phyloP scores from a whole-genome alignment of 345 rosid genomes.

The Cardamine chenopodiifolia region DNA sequence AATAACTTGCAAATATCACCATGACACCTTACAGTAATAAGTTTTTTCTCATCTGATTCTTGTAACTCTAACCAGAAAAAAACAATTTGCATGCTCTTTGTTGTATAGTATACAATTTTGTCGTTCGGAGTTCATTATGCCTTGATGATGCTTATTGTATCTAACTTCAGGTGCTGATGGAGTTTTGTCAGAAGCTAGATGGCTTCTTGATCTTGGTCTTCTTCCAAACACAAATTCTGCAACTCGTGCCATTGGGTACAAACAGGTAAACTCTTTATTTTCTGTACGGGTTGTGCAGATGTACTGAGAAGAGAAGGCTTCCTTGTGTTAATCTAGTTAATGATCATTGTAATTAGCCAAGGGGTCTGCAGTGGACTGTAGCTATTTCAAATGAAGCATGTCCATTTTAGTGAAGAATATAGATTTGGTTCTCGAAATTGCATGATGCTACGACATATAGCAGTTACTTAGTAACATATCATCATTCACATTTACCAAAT shows the following conservation, averaged over 20 bases:
- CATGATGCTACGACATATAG: background rate
- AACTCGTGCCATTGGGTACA: slow-evolving; percentile 92
- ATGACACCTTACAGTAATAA: background rate
- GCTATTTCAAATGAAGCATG: slow-evolving; percentile 1
- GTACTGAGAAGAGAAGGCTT: background rate
- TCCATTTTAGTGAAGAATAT: slow-evolving; percentile 4
- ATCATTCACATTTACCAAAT: background rate
- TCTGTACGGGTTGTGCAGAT: background rate
- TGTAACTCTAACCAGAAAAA: background rate
- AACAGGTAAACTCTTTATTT: slow-evolving; percentile 61
- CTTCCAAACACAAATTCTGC: slow-evolving; percentile 84
- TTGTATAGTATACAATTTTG: background rate
- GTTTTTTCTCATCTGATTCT: background rate
- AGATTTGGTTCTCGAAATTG: slow-evolving; percentile 2
- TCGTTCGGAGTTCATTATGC: slow-evolving; percentile 1
- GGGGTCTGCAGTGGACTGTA: background rate
- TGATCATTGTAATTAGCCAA: slow-evolving; percentile 10
- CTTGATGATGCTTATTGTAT: slow-evolving; percentile 19
- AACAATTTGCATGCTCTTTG: background rate
- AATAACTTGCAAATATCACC: slow-evolving; percentile 1
- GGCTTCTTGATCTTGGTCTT: slow-evolving; percentile 85
- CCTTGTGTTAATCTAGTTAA: background rate
- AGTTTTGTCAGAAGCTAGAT: slow-evolving; percentile 75
- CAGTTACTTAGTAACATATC: background rate
- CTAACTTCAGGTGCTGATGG: slow-evolving; percentile 55